A percentile compares a stretch with the other conserved stretches of the same genome.
phyloP scores from a whole-genome alignment of 2,329 filamentous ascomycete genomes.

The Alternaria arbusti region DNA sequence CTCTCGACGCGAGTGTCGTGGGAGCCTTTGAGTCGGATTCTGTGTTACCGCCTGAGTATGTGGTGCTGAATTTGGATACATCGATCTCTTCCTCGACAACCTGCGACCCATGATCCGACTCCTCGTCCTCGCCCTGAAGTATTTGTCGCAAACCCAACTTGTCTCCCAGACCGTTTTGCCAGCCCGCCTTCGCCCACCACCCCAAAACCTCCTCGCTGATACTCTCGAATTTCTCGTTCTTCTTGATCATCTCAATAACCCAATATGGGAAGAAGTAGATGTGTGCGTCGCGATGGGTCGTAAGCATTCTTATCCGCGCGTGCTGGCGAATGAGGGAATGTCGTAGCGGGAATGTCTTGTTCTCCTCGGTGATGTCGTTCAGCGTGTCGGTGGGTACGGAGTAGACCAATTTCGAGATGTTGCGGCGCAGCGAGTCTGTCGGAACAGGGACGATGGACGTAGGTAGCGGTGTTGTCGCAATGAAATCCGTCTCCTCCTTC shows the following conservation, averaged over 20 bases:
- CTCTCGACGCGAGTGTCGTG: slow-evolving; percentile 45
- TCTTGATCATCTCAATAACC: slow-evolving; percentile 82
- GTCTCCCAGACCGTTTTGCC: slow-evolving; percentile 80
- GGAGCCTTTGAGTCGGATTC: slow-evolving; percentile 15
- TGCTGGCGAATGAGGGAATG: slow-evolving; percentile 78
- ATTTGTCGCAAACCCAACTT: slow-evolving; percentile 77
- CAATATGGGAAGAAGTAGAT: slow-evolving; percentile 94
- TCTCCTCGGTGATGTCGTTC: slow-evolving; percentile 80
- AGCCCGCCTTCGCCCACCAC: slow-evolving; percentile 94
- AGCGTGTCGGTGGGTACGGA: slow-evolving; percentile 88
- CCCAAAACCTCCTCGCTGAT: slow-evolving; percentile 91
- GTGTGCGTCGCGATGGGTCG: slow-evolving; percentile 86
- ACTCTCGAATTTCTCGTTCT: slow-evolving; percentile 83
- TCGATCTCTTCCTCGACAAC: slow-evolving; percentile 61
- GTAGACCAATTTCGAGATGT: slow-evolving; percentile 80
- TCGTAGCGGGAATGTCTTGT: slow-evolving; percentile 74
- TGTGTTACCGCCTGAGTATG: slow-evolving; percentile 43
- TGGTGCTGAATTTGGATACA: slow-evolving; percentile 60
- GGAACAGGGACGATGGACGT: slow-evolving; percentile 63
- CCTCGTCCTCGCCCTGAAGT: slow-evolving; percentile 58
- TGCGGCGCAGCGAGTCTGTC: slow-evolving; percentile 68
- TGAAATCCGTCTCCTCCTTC: slow-evolving; percentile 90
- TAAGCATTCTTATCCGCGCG: slow-evolving; percentile 78
- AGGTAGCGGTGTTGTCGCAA: slow-evolving; percentile 75
- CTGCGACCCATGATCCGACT: slow-evolving; percentile 43